Base-by-base conservation (phyloP, 2,329 filamentous ascomycete genomes). In the Calcarisporium arbuscula region DNA sequence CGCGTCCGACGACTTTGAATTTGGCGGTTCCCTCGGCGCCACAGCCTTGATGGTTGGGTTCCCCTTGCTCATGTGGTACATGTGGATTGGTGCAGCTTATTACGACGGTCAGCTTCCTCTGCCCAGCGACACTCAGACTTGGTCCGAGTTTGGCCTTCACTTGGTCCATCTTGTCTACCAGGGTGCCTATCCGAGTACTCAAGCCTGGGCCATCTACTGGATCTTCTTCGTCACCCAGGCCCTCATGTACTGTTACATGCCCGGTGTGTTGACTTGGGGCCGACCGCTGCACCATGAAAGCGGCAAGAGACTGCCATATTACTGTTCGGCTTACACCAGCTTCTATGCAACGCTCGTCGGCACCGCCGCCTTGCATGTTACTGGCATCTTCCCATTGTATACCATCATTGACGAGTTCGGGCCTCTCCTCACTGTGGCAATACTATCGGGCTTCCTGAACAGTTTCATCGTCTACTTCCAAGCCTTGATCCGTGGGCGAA, bases 1-100 rank as follows among this genome's bases (percentile, higher is more conserved):
- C 16, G 28, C 34, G 8, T 77, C 74, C 3, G 75, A 71, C 39
- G 64, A 72, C 41, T 72, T 74, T 49, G 92, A 96, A 57, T 96
- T 96, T 56, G 89, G 89, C 44, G 90, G 90, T 38, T 79, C 85
- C 5, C 57, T 72, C 14, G 89, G 90, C 34, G 82, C 88, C 27
- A 63, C 73, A n/a, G 68, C 75, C 45, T 86, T 95, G 75, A 96
- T 96, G 86, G 73, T 87, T 41, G 78, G 82, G 27, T 96, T 95
- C 61, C 90, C 90, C 14, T 41, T 80, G 23, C 72, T 96, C 49
- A 95, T 96, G 89, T 95, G 85, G 74, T 95, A 95, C 67, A 94
- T 96, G 89, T 95, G 88, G 88, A 81, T 94, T 59, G 90, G 90
- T 33, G 84, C 89, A 23, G 88, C 80, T 31, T 94, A 90, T 65